Evolutionary conservation across 176 grass and related monocot genomes (phyloP), one percentile per base, ranked within the genome.

Genomic region (Alopecurus myosuroides): DNA sequence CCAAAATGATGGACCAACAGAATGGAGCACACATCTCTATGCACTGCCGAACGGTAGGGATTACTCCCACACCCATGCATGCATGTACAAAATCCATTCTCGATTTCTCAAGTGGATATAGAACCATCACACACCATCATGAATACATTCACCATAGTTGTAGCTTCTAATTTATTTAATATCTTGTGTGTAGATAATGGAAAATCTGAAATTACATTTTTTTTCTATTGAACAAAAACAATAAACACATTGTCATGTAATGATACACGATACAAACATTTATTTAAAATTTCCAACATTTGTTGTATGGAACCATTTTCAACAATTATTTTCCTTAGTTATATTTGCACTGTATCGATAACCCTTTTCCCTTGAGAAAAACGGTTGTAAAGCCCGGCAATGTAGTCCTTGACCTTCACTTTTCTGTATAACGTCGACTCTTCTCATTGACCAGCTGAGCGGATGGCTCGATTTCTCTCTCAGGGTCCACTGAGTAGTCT

Each of bases 341-440:
- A 90, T n/a, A 85, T 34, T 77, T 85, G 88, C 2, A 78, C n/a
- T 42, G 60, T 79, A 45, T 93, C 85, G 4, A 88, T 66, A 75
- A 86, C 39, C 73, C 75, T 63, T 70, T 34, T 75, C 5, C 88
- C 91, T 70, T 80, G 55, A n/a, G 65, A 26, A 74, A 93, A 82
- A 0, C 70, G 57, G 25, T 85, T 30, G 11, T 36, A 93, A 17
- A 78, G 49, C 22, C 30, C 34, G 3, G 79, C 77, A 4, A 76
- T 5, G 46, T 88, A 92, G 26, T 95, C 90, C 77, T 88, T 92
- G 48, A 39, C 11, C 20, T 84, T 92, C 70, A 91, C 76, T 51
- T 81, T 81, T 35, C 67, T 92, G 41, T 92, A 95, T 8, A 71
- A 64, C 0, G 61, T 35, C 3, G 86, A 88, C 40, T 63, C 3